Base-by-base conservation (phyloP, 2,329 filamentous ascomycete species). In the Botryotinia narcissicola region DNA sequence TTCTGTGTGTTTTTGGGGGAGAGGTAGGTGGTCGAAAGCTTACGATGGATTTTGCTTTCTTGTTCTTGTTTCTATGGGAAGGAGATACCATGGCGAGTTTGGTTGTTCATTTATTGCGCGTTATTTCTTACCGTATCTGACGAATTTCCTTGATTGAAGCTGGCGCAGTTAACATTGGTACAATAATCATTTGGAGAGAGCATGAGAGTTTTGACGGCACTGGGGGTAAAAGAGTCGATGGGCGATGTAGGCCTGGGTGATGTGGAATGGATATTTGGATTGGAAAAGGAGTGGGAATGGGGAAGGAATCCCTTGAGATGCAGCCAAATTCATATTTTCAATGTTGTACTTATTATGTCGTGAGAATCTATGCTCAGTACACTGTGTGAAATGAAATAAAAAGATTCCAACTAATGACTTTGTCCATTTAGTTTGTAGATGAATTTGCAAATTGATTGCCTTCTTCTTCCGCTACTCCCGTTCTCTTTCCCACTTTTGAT, bases 11-110 rank as follows among this genome's bases (percentile, higher is more conserved):
- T 54, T 32, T 42, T 32, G 6, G 20, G 5, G 37, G 48, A 29
- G 35, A 40, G 66, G 29, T 9, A 44, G 29, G n/a, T 57, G 35
- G 35, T 57, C 48, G 29, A 57, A 42, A 69, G 20, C 7, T 22
- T 57, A 37, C 48, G n/a, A 69, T 32, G n/a, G 16, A 68, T 16
- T 57, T 57, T 44, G 14, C 48, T 32, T 69, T 57, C 29, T 18
- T 48, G 25, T 42, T 57, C 18, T 57, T 32, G 29, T 29, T 32
- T 69, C 48, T 69, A 69, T 51, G 66, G n/a, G 37, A 69, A 32
- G 48, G 25, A 44, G 66, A 42, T 69, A 69, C 66, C 48, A 69
- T 32, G n/a, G 66, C 51, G 48, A n/a, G n/a, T 32, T 29, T n/a
- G 25, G 48, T 22, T 68, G 46, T 42, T 54, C 37, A 62, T 68